Percentiles rank a stretch among this genome's conserved stretches.
phyloP scores from a whole-genome alignment of 2,329 filamentous ascomycete genomes.

The Penicillium aurantiogriseum region DNA sequence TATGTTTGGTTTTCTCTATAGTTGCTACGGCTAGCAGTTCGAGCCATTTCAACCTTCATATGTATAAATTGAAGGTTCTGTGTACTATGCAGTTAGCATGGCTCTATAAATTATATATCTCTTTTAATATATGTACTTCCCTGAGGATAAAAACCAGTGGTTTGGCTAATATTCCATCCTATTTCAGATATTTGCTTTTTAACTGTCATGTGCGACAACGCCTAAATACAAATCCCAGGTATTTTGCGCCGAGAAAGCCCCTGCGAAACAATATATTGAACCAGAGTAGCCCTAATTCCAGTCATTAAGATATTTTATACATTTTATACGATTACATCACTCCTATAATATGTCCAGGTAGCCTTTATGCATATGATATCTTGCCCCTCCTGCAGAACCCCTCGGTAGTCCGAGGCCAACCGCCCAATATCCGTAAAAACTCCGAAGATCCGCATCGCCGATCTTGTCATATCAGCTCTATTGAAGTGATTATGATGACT shows the following conservation, averaged over 20 bases:
- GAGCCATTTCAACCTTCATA: neutral
- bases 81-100: neutral
- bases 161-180: neutral
- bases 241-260: neutral
- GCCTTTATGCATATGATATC: neutral
- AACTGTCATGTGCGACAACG: neutral
- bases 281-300: no score
- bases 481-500: neutral
- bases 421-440: conserved; percentile 19
- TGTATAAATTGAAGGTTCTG: neutral
- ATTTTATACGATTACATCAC: neutral
- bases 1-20: neutral
- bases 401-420: conserved; percentile 15
- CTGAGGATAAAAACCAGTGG: no score
- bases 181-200: neutral
- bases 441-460: conserved; percentile 17
- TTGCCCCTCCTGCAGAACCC: conserved; percentile 5
- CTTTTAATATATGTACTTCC: no score
- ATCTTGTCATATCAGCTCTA: neutral
- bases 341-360: neutral
- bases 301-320: neutral
- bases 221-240: no score
- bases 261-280: neutral
- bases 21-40: neutral
- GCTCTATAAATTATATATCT: neutral